phyloP scores from a whole-genome alignment of 2,329 filamentous ascomycete species.

The Pseudodiploospora longispora region DNA sequence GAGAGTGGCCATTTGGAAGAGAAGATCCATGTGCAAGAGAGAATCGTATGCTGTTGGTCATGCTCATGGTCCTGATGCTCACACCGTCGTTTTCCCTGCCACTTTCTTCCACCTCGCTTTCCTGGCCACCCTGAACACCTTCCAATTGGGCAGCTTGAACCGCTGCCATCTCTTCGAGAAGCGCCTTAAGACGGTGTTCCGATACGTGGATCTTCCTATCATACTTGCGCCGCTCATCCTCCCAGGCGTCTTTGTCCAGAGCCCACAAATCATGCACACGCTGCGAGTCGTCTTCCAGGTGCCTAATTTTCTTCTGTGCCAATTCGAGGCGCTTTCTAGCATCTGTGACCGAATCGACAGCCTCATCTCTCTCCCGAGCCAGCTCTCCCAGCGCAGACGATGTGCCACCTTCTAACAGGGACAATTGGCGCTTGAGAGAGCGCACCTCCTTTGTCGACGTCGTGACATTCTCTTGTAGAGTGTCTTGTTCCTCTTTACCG shows the following conservation, averaged over 20 bases:
- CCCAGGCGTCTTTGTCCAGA: constrained; percentile 77
- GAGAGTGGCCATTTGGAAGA: constrained; percentile 60
- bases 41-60: constrained; percentile 64
- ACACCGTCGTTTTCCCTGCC: constrained; percentile 60
- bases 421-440: constrained; percentile 75
- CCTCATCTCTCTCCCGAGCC: constrained; percentile 76
- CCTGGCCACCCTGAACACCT: constrained; percentile 29
- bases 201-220: constrained; percentile 86
- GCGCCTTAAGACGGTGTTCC: constrained; percentile 72
- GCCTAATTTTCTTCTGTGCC: constrained; percentile 67
- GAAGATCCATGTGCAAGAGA: constrained; percentile 56
- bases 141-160: constrained; percentile 50
- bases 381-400: constrained; percentile 79
- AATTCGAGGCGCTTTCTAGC: constrained; percentile 68
- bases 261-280: constrained; percentile 74
- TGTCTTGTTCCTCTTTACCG: constrained; percentile 66
- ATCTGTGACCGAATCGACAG: constrained; percentile 64
- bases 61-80: constrained; percentile 65
- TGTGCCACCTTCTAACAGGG: constrained; percentile 79
- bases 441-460: constrained; percentile 67
- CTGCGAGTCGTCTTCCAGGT: constrained; percentile 75
- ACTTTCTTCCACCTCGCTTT: constrained; percentile 54
- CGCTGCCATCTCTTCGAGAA: constrained; percentile 78
- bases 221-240: constrained; percentile 69
- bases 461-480: constrained; percentile 53